phyloP scores from a whole-genome alignment of 805 yeast species.

The Tetrapisispora namnaoensis region DNA sequence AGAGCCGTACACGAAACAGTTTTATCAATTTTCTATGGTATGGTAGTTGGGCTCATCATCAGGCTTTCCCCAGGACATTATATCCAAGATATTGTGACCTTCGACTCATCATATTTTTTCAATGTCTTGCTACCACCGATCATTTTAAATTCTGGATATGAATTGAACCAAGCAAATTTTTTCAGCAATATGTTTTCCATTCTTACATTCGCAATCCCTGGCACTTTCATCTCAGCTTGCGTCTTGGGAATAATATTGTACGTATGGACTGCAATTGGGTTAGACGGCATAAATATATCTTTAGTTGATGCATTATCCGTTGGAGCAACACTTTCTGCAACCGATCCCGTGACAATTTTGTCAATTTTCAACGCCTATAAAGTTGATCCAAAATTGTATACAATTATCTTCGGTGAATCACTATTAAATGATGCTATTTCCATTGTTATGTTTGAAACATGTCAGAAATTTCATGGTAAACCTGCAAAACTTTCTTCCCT shows the following conservation, averaged over 20 bases:
- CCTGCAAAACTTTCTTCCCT: slow-evolving; percentile 63
- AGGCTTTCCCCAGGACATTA: slow-evolving; percentile 92
- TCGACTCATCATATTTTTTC: slow-evolving; percentile 89
- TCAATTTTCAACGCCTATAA: slow-evolving; percentile 95
- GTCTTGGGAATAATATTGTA: slow-evolving; percentile 83
- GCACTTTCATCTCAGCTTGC: slow-evolving; percentile 85
- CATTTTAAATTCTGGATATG: slow-evolving; percentile 92
- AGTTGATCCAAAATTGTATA: slow-evolving; percentile 95
- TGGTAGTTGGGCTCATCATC: slow-evolving; percentile 87
- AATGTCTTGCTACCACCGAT: slow-evolving; percentile 92
- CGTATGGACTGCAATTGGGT: slow-evolving; percentile 84
- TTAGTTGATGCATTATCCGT: slow-evolving; percentile 96
- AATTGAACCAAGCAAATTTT: slow-evolving; percentile 90
- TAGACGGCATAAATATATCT: slow-evolving; percentile 80
- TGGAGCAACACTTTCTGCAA: slow-evolving; percentile 95
- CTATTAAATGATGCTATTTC: slow-evolving; percentile 94
- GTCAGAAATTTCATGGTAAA: slow-evolving; percentile 90
- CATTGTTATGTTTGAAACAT: slow-evolving; percentile 97
- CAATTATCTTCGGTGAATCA: slow-evolving; percentile 95
- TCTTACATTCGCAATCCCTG: slow-evolving; percentile 90
- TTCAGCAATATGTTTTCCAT: slow-evolving; percentile 87
- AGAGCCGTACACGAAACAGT: slow-evolving; percentile 98
- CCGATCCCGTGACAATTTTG: slow-evolving; percentile 95
- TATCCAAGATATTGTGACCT: slow-evolving; percentile 93
- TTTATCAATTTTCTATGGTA: slow-evolving; percentile 89